A percentile compares a stretch with the other conserved stretches of the same genome.
Evolutionary conservation across 345 rosid genomes (phyloP).

Genomic region (Hibiscus mutabilis): DNA sequence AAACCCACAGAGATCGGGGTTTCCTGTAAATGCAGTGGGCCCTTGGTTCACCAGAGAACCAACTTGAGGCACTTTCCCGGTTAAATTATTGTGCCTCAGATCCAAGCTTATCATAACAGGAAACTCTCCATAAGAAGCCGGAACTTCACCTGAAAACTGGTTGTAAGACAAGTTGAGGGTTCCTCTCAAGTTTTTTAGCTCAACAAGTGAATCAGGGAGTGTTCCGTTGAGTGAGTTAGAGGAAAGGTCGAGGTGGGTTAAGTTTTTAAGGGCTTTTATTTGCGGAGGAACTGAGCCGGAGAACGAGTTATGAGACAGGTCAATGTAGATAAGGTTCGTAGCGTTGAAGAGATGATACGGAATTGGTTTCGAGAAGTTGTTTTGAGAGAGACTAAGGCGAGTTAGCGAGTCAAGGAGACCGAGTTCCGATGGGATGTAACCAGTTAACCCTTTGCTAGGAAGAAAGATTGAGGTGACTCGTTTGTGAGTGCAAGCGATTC

Average conservation of each 20-base stretch:
- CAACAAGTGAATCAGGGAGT: constrained; percentile 53
- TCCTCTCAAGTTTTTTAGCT: constrained; percentile 55
- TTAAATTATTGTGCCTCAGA: constrained; percentile 70
- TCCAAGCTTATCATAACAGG: constrained; percentile 80
- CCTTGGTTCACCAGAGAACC: constrained; percentile 91
- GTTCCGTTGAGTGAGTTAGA: constrained; percentile 66
- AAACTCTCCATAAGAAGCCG: constrained; percentile 57
- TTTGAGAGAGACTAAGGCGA: constrained; percentile 47
- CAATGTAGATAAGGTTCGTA: constrained; percentile 42
- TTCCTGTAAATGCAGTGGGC: constrained; percentile 89
- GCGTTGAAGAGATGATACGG: constrained; percentile 62
- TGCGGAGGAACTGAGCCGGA: constrained; percentile 54
- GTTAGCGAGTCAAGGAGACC: constrained; percentile 62
- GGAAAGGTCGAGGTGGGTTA: constrained; percentile 66
- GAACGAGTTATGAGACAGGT: constrained; percentile 70
- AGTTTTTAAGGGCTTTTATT: constrained; percentile 36
- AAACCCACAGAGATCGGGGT: constrained; percentile 80
- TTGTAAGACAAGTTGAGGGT: constrained; percentile 73
- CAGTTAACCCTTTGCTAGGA: constrained; percentile 43
- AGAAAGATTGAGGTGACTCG: constrained; percentile 64
- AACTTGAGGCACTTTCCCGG: constrained; percentile 77
- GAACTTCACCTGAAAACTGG: constrained; percentile 63
- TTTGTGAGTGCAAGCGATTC: constrained; percentile 47
- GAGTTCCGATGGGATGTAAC: constrained; percentile 85
- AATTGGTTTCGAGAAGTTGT: constrained; percentile 58